Base-by-base conservation (phyloP, 495 filamentous ascomycete species). In the Parathielavia appendiculata region DNA sequence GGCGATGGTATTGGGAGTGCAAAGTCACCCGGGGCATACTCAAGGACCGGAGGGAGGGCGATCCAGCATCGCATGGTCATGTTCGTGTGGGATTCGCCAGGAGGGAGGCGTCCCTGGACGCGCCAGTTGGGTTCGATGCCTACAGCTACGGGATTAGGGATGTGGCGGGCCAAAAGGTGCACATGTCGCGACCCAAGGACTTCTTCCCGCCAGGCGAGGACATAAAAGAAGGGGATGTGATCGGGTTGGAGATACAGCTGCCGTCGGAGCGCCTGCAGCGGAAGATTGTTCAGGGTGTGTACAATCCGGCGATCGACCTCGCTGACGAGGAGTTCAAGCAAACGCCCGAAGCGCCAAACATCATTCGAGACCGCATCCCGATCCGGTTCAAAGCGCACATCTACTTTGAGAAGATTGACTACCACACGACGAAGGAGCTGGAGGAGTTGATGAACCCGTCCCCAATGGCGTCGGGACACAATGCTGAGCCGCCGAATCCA, bases 91-190 rank as follows among this genome's bases (percentile, higher is more conserved):
- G 95, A 2, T 97, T 90, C 72, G 91, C 93, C 1, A 76, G 95
- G 54, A 80, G 92, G 35, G 95, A 99, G 65, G 91, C 92, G 11
- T 89, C 90, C 17, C 76, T 96, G 4, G 95, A 97, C 64, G 89
- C 89, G 14, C 93, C 95, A 11, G 90, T 97, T 13, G 95, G 95
- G 0, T 96, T 92, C 63, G 93, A 99, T 69, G 91, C 89, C 36
- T 97, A 97, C 70, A 93, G 91, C 47, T 99, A 99, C 69, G 95
- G 89, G 19, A 81, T 99, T 54, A 85, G 92, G 20, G 95, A 97
- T 66, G 84, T 90, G 13, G 81, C 84, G 13, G 92, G 92, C 11
- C 90, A 97, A 67, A 92, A 93, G 48, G 87, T 96, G 22, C 91
- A 95, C 72, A 88, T 92, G 75, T 97, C 92, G 56, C 86, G 93